Percentiles rank a stretch among this genome's conserved stretches.
phyloP scores from a whole-genome alignment of 805 yeast genomes.

The Metschnikowia corniflorae region DNA sequence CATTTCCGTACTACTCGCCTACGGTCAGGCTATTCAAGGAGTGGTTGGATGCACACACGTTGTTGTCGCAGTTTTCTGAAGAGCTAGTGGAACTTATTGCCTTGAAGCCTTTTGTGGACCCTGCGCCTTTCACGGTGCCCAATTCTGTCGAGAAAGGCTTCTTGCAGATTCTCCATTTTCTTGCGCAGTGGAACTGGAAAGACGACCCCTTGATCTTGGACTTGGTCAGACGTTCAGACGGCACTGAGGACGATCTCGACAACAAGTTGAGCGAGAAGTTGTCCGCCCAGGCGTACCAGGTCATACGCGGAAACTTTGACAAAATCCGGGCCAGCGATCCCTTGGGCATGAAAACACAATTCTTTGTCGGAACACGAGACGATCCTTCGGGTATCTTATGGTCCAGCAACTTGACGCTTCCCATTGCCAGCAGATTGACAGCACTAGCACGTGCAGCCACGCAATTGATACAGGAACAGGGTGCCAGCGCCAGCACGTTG shows the following conservation, averaged over 20 bases:
- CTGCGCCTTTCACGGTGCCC: slow-evolving; percentile 81
- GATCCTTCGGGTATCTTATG: slow-evolving; percentile 87
- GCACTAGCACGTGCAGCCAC: slow-evolving; percentile 78
- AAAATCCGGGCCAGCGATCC: slow-evolving; percentile 77
- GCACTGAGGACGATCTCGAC: slow-evolving; percentile 23
- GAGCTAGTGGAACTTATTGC: slow-evolving; percentile 82
- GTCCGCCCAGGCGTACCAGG: slow-evolving; percentile 57
- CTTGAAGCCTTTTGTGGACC: slow-evolving; percentile 78
- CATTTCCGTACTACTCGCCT: slow-evolving; percentile 71
- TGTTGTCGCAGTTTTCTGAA: slow-evolving; percentile 68
- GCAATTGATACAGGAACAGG: slow-evolving; percentile 47
- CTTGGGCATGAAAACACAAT: slow-evolving; percentile 69
- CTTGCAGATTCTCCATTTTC: slow-evolving; percentile 62
- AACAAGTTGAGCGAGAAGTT: slow-evolving; percentile 57
- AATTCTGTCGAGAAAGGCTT: slow-evolving; percentile 79
- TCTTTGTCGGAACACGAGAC: slow-evolving; percentile 76
- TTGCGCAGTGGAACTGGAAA: slow-evolving; percentile 92
- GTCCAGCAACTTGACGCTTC: slow-evolving; percentile 60
- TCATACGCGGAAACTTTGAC: slow-evolving; percentile 61
- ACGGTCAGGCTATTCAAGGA: slow-evolving; percentile 80
- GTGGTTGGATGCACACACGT: slow-evolving; percentile 84
- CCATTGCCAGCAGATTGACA: slow-evolving; percentile 84
- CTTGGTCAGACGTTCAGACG: slow-evolving; percentile 45
- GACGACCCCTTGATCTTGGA: slow-evolving; percentile 83
- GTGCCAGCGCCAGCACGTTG: slow-evolving; percentile 43